Percentiles rank a stretch among this genome's conserved stretches.
phyloP scores from a whole-genome alignment of 768 basidiomycete species.

The Hygrophoropsis aurantiaca region DNA sequence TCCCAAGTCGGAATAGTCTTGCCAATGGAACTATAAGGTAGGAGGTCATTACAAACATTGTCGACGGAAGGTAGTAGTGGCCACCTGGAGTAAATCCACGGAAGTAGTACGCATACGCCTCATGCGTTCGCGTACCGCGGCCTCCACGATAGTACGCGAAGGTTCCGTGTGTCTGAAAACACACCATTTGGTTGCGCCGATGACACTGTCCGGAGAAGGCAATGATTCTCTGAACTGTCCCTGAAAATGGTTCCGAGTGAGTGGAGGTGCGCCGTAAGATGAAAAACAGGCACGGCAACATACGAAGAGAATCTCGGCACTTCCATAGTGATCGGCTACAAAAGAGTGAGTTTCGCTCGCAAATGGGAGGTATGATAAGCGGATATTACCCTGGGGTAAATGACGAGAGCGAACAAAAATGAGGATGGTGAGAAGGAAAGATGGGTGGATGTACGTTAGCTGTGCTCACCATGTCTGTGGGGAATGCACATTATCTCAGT shows the following conservation, averaged over 20 bases:
- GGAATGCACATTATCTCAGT: conserved; percentile 5
- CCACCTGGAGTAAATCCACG: conserved; percentile 75
- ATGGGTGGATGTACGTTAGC: conserved; percentile 5
- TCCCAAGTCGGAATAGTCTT: conserved; percentile 55
- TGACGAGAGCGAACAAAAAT: conserved; percentile 1
- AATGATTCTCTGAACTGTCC: conserved; percentile 64
- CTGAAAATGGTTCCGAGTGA: conserved; percentile 35
- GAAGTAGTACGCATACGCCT: conserved; percentile 58
- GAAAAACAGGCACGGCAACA: conserved; percentile 18
- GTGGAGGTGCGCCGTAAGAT: background rate
- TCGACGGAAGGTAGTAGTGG: conserved; percentile 1
- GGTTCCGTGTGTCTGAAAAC: conserved; percentile 58
- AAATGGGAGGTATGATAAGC: background rate
- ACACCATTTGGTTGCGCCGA: conserved; percentile 89
- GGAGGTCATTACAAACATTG: background rate
- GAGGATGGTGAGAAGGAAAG: conserved; percentile 2
- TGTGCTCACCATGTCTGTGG: conserved; percentile 55
- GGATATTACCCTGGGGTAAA: conserved; percentile 23
- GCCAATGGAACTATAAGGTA: conserved; percentile 73
- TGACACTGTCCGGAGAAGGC: conserved; percentile 38
- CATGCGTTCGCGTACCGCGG: conserved; percentile 68
- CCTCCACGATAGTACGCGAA: conserved; percentile 56
- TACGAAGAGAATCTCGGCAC: conserved; percentile 80
- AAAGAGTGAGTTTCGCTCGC: conserved; percentile 11
- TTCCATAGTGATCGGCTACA: conserved; percentile 84